Evolutionary conservation across 305 asterid genomes (phyloP).

Genomic region (Solanum chacoense): DNA sequence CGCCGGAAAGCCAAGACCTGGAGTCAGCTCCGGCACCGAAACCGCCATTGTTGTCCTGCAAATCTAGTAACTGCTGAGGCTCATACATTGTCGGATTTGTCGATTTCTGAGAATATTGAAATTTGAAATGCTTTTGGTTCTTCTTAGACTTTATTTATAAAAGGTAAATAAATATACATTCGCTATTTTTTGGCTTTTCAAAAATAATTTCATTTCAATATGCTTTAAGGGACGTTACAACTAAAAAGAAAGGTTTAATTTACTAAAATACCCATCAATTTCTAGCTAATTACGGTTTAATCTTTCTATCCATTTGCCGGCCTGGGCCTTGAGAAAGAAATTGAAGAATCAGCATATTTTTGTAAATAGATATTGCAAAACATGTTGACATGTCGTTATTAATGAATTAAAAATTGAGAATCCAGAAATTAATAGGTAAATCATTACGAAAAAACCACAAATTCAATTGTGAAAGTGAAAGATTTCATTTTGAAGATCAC

Average conservation of each 20-base stretch:
- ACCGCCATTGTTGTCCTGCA: slow-evolving; percentile 39
- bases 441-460: neutral
- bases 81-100: slow-evolving; percentile 25
- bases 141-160: neutral
- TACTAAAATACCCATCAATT: neutral
- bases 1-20: slow-evolving; percentile 80
- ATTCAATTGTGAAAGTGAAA: neutral
- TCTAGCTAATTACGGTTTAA: neutral
- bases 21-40: slow-evolving; percentile 49
- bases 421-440: neutral
- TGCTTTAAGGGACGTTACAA: slow-evolving; percentile 2
- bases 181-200: neutral
- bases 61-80: slow-evolving; percentile 52
- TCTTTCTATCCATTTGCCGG: neutral
- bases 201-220: neutral
- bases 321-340: neutral
- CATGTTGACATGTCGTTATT: neutral
- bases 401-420: neutral
- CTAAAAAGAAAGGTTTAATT: neutral
- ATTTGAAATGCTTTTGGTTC: neutral
- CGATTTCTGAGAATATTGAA: neutral
- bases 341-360: neutral
- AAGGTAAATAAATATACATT: neutral
- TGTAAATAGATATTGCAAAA: neutral
- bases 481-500: too few relatives aligned